These are phyloP conservation scores for Alliaria petiolata DNA, from an alignment of 345 rosid species.

Conservation along the genomic window DNA sequence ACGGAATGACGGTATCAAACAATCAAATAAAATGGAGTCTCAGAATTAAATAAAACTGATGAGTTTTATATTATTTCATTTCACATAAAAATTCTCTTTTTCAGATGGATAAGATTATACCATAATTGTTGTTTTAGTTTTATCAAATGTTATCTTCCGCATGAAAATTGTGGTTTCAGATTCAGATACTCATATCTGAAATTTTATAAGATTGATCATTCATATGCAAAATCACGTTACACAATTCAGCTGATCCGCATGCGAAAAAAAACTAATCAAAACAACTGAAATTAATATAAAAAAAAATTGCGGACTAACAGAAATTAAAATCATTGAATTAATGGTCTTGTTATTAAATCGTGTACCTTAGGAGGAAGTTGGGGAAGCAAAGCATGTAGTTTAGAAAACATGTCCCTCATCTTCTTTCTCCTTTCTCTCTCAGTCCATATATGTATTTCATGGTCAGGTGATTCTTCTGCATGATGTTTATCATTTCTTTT, in stretches of 20 bases:
- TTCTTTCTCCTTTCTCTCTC: conserved; percentile 84
- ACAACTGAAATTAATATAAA: background rate
- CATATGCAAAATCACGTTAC: background rate
- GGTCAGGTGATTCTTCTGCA: conserved; percentile 36
- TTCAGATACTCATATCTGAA: background rate
- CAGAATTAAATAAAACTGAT: background rate
- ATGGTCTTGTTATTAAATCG: background rate
- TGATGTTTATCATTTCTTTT: background rate
- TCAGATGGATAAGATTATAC: background rate
- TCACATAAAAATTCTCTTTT: background rate
- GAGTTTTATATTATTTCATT: background rate
- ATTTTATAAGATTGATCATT: background rate
- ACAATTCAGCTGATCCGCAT: background rate
- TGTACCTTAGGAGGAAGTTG: conserved; percentile 72
- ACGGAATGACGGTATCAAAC: background rate
- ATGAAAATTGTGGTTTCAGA: background rate
- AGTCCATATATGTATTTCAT: conserved; percentile 65
- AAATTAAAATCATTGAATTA: background rate
- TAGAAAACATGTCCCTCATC: conserved; percentile 71
- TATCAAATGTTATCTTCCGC: background rate
- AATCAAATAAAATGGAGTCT: background rate
- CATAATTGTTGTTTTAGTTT: background rate
- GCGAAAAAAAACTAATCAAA: background rate
- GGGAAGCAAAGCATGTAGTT: conserved; percentile 74
- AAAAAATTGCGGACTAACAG: background rate